These are phyloP conservation scores for Ormosia emarginata DNA, from an alignment of 306 rosid species.

Conservation along the genomic window DNA sequence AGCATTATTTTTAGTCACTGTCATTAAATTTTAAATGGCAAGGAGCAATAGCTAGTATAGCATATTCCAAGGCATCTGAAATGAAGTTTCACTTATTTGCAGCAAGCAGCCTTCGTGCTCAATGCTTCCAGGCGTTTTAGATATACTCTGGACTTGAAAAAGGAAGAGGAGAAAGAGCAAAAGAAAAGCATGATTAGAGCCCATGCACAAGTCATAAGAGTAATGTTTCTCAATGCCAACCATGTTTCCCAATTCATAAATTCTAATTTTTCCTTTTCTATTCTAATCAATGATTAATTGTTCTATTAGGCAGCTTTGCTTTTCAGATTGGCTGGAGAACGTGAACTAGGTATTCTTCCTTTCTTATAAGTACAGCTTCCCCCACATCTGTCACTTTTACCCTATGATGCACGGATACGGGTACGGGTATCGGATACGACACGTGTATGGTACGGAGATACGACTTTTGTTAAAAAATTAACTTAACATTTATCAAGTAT, in stretches of 20 bases:
- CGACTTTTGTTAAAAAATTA: too few species aligned
- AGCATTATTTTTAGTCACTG: too few species aligned
- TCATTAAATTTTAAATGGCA: not conserved
- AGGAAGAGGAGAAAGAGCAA: slow-evolving; percentile 63
- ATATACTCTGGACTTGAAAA: slow-evolving; percentile 81
- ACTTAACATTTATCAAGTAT: too few species aligned
- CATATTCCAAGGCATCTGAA: not conserved
- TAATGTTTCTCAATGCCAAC: slow-evolving; percentile 32
- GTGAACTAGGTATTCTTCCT: slow-evolving; percentile 57
- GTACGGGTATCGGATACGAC: too few species aligned
- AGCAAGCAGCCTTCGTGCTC: slow-evolving; percentile 89
- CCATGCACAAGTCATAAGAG: slow-evolving; percentile 95
- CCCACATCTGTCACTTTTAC: not conserved
- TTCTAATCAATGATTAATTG: slow-evolving; percentile 39
- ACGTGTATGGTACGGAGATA: too few species aligned
- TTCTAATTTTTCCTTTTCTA: not conserved
- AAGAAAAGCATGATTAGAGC: slow-evolving; percentile 82
- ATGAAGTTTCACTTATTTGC: slow-evolving; percentile 24
- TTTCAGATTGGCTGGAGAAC: slow-evolving; percentile 91
- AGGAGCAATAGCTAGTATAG: not conserved
- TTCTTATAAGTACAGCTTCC: too few species aligned
- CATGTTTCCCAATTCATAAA: not conserved
- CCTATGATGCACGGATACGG: too few species aligned
- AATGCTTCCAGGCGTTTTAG: slow-evolving; percentile 91
- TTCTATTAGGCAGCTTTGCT: slow-evolving; percentile 81